Base-by-base conservation (phyloP, 2,329 filamentous ascomycete genomes). In the Nothopassalora personata region DNA sequence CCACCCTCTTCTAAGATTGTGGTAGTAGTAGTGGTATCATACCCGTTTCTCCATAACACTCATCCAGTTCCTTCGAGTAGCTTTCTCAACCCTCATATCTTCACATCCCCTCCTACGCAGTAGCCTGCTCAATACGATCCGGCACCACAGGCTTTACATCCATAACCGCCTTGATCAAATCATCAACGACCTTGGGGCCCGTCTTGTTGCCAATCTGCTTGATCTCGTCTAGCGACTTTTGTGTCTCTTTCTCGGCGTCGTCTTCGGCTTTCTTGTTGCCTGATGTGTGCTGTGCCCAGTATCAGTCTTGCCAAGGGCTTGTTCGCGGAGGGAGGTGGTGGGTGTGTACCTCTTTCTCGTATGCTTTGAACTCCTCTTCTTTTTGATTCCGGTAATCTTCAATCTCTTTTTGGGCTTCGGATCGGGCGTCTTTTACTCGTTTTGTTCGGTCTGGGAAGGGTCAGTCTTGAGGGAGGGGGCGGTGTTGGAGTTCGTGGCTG, bases 351-450 rank as follows among this genome's bases (percentile, higher is more conserved):
- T 90, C 83, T 64, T 90, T 83, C 81, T 97, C 91, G 71, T 96
- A 97, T 74, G 89, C 88, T 82, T 94, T 93, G 81, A 91, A 97
- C 77, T 97, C 93, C 36, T 89, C 84, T 72, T 99, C 94, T 81
- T 97, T 99, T 70, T 87, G 79, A 71, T 87, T 84, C 74, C 87
- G 86, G 81, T 99, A 97, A 58, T 91, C 88, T 67, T 96, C 90
- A 72, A 99, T 96, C 76, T 99, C 93, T 79, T 96, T 96, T 80
- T 97, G 95, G 64, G 94, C 94, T 78, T 99, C 94, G 73, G 90
- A 86, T 73, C 93, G 90, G 64, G 94, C 94, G 80, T 97, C 94
- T 79, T 91, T 96, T 78, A 99, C 91, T 74, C 91, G 87, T 83
- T 97, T 97, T 63, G 94, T 97, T 73, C 94, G 91, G 83, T 91